phyloP scores from a whole-genome alignment of 1,284 basidiomycete genomes.

The Cryptococcus sp. region DNA sequence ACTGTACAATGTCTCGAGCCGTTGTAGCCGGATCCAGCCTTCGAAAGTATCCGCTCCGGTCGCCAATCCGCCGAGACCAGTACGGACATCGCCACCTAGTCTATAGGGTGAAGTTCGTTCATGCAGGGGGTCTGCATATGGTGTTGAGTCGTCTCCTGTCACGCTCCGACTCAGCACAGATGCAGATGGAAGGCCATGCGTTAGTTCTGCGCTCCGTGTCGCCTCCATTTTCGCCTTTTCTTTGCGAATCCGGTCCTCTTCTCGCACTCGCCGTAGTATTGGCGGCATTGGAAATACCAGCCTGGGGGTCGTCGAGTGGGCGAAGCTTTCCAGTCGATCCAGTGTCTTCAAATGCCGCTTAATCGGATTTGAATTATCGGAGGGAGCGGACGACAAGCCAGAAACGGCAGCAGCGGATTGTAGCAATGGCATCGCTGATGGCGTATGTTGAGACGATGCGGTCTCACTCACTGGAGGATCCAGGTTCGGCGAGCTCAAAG shows the following conservation, averaged over 20 bases:
- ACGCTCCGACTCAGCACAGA: background rate
- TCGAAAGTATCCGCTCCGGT: constrained; percentile 29
- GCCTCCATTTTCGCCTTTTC: constrained; percentile 28
- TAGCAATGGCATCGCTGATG: no score
- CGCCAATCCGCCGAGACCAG: constrained; percentile 29
- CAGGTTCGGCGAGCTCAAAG: no score
- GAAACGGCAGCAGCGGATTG: no score
- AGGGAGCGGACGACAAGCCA: no score
- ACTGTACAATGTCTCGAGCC: constrained; percentile 26
- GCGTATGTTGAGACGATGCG: no score
- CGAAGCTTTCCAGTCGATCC: constrained; percentile 15
- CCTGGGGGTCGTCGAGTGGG: constrained; percentile 34
- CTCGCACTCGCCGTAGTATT: constrained; percentile 27
- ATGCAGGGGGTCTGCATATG: constrained; percentile 5
- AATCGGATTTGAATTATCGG: constrained; percentile 3
- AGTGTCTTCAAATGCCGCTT: constrained; percentile 28
- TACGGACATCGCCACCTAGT: constrained; percentile 38
- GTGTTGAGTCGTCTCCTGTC: no score
- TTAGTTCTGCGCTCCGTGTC: constrained; percentile 3
- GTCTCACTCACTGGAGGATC: no score
- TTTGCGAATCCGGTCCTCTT: constrained; percentile 25
- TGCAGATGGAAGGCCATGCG: background rate
- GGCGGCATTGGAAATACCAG: constrained; percentile 35
- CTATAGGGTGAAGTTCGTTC: constrained; percentile 32
- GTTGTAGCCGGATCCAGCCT: constrained; percentile 35